Conservation (phyloP, 2,329 filamentous ascomycete genomes). For the Colletotrichum higginsianum region DNA sequence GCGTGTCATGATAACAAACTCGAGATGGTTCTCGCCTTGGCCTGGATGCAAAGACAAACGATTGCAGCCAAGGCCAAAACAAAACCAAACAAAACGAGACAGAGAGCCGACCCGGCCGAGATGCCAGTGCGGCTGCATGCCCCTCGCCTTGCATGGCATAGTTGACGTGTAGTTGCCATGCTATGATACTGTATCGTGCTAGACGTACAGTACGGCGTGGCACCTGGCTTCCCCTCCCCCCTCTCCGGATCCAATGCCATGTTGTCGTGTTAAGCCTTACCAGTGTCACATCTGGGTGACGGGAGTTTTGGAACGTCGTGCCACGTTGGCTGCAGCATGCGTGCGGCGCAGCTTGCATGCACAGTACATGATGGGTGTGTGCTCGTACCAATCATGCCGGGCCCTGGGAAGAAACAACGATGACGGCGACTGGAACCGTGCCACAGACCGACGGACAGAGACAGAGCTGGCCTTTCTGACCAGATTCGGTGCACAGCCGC, state of each 20-base stretch:
- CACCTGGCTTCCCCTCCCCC: background rate
- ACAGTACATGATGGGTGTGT: background rate
- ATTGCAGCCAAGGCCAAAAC: slow-evolving; percentile 1
- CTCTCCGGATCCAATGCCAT: slow-evolving; percentile 15
- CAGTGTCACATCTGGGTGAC: slow-evolving; percentile 22
- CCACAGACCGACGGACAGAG: background rate
- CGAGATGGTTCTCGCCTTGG: background rate
- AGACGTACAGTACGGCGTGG: background rate
- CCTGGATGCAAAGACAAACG: background rate
- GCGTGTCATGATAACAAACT: background rate
- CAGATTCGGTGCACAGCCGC: slow-evolving; percentile 14
- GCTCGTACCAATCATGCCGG: background rate
- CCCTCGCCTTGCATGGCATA: slow-evolving; percentile 2
- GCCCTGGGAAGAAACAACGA: background rate
- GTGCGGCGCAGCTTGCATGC: slow-evolving; percentile 18
- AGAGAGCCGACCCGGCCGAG: slow-evolving; percentile 10
- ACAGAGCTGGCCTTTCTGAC: slow-evolving; percentile 2
- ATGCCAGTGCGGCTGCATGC: slow-evolving; percentile 19
- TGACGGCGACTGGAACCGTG: background rate
- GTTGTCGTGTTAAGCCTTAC: slow-evolving; percentile 33
- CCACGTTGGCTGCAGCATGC: slow-evolving; percentile 17
- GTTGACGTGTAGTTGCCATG: slow-evolving; percentile 3
- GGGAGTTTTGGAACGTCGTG: background rate
- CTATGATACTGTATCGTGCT: background rate
- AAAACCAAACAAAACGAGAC: slow-evolving; percentile 2